A percentile compares a stretch with the other conserved stretches of the same genome.
Conservation (phyloP, 2,329 filamentous ascomycete species). For the Fusarium fracticaudum region DNA sequence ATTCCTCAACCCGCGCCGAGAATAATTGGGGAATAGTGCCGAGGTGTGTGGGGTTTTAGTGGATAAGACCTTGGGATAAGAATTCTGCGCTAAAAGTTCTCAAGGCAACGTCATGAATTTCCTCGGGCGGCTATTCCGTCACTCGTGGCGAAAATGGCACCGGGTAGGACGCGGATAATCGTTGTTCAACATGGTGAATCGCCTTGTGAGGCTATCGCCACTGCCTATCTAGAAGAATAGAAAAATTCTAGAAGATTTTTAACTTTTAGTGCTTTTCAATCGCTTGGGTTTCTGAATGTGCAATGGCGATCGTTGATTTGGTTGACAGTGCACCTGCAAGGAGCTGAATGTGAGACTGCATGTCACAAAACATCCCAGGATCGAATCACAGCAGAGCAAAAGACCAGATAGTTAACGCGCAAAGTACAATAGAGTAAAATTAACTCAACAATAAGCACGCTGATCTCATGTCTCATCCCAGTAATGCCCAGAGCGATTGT, state of each 20-base stretch:
- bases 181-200: background rate
- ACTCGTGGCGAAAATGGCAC: constrained; percentile 3
- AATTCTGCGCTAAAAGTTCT: constrained; percentile 3
- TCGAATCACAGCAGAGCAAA: background rate
- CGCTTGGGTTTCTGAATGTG: background rate
- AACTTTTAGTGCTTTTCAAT: background rate
- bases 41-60: constrained; percentile 10
- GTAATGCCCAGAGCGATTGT: background rate
- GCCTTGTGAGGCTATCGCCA: background rate
- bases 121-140: background rate
- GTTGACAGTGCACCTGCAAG: background rate
- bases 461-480: background rate
- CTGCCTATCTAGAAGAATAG: background rate
- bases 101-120: constrained; percentile 7
- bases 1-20: constrained; percentile 11
- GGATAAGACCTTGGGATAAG: constrained; percentile 3
- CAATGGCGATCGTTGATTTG: background rate
- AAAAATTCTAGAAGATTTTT: background rate
- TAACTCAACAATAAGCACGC: constrained; percentile 4
- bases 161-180: background rate
- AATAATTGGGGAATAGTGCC: constrained; percentile 28
- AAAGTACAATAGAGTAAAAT: background rate
- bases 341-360: background rate
- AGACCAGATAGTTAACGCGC: background rate
- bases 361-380: background rate